phyloP scores from a whole-genome alignment of 2,329 filamentous ascomycete species.

The Neoarthrinium moseri region DNA sequence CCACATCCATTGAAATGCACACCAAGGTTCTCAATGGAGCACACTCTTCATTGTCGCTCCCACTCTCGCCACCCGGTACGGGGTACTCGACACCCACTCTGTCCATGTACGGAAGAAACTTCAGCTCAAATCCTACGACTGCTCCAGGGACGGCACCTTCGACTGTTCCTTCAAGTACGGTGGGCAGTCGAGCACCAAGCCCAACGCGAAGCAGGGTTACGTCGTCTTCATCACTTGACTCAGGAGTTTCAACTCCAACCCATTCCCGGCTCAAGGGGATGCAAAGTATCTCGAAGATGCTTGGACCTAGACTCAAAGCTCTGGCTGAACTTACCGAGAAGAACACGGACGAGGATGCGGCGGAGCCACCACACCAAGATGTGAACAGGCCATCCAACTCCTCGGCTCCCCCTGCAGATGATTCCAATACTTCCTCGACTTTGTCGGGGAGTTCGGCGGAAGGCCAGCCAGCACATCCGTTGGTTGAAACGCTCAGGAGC shows the following conservation, averaged over 20 bases:
- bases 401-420: no score
- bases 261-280: not conserved
- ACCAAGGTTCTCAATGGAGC: conserved; percentile 12
- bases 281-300: not conserved
- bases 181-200: not conserved
- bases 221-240: not conserved
- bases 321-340: not conserved
- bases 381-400: no score
- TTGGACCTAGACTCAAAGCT: not conserved
- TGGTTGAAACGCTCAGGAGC: not conserved
- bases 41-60: not conserved
- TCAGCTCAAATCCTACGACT: not conserved
- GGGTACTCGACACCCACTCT: not conserved
- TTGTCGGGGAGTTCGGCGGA: not conserved
- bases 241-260: not conserved
- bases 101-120: not conserved
- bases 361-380: no score
- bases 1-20: conserved; percentile 54
- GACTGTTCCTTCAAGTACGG: not conserved
- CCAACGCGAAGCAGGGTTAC: not conserved
- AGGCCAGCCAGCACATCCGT: not conserved
- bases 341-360: not conserved
- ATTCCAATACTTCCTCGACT: not conserved
- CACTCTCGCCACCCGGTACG: not conserved
- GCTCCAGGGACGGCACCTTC: not conserved